A percentile compares a stretch with the other conserved stretches of the same genome.
phyloP scores from a whole-genome alignment of 257 asterid genomes.

The Coffea canephora region DNA sequence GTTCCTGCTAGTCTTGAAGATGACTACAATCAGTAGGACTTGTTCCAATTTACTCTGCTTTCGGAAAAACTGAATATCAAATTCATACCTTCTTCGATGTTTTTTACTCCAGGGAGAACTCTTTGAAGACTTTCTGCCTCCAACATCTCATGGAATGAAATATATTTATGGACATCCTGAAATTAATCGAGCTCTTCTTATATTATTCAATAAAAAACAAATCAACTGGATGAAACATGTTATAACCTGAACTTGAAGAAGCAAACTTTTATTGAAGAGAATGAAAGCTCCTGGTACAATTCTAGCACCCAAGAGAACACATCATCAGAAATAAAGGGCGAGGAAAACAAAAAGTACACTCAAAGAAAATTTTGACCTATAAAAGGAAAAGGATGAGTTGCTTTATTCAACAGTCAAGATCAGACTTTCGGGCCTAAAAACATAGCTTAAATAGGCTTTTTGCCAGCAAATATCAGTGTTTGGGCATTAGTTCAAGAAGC shows the following conservation, averaged over 20 bases:
- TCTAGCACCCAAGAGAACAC: constrained; percentile 43
- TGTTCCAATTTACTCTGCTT: background rate
- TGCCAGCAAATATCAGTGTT: background rate
- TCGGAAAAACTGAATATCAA: background rate
- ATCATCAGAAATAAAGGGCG: constrained; percentile 14
- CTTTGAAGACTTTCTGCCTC: constrained; percentile 57
- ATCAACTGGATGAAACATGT: constrained; percentile 23
- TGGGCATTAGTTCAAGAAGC: background rate
- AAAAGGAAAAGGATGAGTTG: background rate
- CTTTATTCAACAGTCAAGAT: background rate
- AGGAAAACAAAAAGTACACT: constrained; percentile 3
- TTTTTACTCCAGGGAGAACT: constrained; percentile 78
- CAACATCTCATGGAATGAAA: constrained; percentile 78
- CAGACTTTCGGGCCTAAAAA: background rate
- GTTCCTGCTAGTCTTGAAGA: background rate
- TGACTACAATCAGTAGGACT: background rate
- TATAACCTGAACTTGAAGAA: constrained; percentile 79
- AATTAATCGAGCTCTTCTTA: constrained; percentile 8
- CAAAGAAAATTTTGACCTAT: background rate
- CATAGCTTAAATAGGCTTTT: too few relatives aligned
- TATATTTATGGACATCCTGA: constrained; percentile 67
- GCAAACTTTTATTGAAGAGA: constrained; percentile 68
- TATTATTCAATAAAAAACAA: constrained; percentile 8
- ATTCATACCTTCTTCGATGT: constrained; percentile 61
- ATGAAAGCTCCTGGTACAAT: constrained; percentile 53